phyloP scores from a whole-genome alignment of 2,329 filamentous ascomycete genomes.

The Hymenoscyphus occultus region DNA sequence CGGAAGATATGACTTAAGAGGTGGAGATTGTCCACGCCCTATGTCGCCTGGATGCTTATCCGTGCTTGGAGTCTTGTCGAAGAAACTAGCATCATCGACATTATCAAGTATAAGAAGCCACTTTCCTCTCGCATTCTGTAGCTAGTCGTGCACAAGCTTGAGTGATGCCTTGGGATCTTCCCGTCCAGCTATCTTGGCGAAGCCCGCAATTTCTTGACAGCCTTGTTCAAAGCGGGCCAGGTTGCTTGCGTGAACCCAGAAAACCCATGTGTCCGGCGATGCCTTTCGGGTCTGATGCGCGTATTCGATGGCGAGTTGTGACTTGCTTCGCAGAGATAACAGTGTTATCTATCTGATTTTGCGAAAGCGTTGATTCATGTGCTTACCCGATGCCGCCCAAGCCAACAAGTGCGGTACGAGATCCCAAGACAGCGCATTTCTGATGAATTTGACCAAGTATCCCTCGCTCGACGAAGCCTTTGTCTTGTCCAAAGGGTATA shows the following conservation, averaged over 20 bases:
- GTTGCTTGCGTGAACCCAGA: constrained; percentile 41
- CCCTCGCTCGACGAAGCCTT: constrained; percentile 23
- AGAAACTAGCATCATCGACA: constrained; percentile 36
- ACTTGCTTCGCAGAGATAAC: constrained; percentile 34
- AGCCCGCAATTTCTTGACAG: constrained; percentile 37
- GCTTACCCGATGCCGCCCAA: constrained; percentile 27
- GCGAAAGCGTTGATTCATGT: constrained; percentile 12
- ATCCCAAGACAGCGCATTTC: constrained; percentile 26
- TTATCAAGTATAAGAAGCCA: constrained; percentile 42
- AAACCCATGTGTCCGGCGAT: constrained; percentile 35
- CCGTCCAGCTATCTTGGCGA: constrained; percentile 33
- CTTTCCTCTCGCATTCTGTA: constrained; percentile 26
- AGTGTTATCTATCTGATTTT: constrained; percentile 17
- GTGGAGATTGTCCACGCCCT: constrained; percentile 12
- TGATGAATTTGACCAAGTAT: constrained; percentile 32
- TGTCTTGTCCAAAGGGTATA: constrained; percentile 26
- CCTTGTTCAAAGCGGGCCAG: constrained; percentile 37
- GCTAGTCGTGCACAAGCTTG: constrained; percentile 35
- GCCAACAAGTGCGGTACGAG: constrained; percentile 26
- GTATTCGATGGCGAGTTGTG: constrained; percentile 41
- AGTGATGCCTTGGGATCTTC: constrained; percentile 36
- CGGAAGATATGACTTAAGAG: constrained; percentile 26
- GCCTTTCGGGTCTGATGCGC: constrained; percentile 32
- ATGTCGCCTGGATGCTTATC: constrained; percentile 17
- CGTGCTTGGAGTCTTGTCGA: constrained; percentile 20